Conservation (phyloP, 768 basidiomycete genomes). For the Rubroboletus pulcherrimus region DNA sequence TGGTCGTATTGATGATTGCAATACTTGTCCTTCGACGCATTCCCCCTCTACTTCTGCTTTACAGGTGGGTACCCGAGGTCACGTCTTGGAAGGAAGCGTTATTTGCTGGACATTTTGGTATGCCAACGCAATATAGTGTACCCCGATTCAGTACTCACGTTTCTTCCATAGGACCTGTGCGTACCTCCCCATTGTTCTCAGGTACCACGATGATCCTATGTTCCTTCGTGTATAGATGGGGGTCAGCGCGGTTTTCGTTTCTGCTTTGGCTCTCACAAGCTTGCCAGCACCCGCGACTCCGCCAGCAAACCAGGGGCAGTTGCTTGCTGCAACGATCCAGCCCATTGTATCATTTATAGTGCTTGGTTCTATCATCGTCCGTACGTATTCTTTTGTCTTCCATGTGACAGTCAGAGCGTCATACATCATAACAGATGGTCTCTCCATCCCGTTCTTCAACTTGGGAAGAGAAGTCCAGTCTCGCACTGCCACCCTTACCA, state of each 20-base stretch:
- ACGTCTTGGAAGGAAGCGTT: conserved; percentile 78
- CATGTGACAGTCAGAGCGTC: background rate
- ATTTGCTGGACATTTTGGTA: conserved; percentile 90
- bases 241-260: conserved; percentile 87
- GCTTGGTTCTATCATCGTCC: conserved; percentile 78
- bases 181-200: conserved; percentile 18
- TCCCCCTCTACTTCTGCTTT: conserved; percentile 71
- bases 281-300: conserved; percentile 57
- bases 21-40: conserved; percentile 78
- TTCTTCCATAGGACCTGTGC: conserved; percentile 46
- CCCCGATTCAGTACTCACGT: background rate
- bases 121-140: conserved; percentile 7
- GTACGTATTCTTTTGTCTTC: conserved; percentile 40
- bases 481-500: conserved; percentile 44
- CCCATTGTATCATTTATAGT: conserved; percentile 89
- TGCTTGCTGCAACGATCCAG: conserved; percentile 68
- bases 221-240: conserved; percentile 61
- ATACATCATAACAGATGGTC: conserved; percentile 45
- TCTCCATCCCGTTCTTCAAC: conserved; percentile 68
- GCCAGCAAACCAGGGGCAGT: conserved; percentile 64
- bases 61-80: conserved; percentile 87
- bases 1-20: conserved; percentile 61
- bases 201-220: background rate
- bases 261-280: conserved; percentile 62
- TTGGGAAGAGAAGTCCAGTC: conserved; percentile 45